Evolutionary conservation across 2,329 filamentous ascomycete genomes (phyloP), one percentile per base, ranked within the genome.

Genomic region (Talaromyces piceae): DNA sequence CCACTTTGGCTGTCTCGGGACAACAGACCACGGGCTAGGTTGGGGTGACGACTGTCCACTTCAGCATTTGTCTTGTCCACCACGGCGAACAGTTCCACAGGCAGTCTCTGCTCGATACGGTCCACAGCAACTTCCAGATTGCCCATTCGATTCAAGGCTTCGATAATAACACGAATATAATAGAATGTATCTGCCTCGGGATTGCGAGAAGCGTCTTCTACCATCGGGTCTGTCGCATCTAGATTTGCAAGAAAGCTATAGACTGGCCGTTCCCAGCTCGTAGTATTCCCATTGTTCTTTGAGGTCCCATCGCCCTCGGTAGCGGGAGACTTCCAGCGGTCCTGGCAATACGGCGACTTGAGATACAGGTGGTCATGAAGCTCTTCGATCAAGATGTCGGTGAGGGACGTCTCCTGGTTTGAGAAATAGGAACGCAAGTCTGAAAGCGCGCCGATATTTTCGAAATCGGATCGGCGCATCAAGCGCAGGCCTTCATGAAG

Each of bases 321-420:
- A 5, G 54, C 58, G 54, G 95, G 81, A 53, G 80, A 81, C 68
- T 95, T 94, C 93, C 93, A 98, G 58, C 93, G 79, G 65, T 95
- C 89, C 65, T 95, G 90, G 64, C 91, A 97, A 66, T 98, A 98
- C 0, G 91, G 93, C 3, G 91, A 97, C 67, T 97, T 97, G 33
- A 98, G 81, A 65, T 98, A 98, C 3, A 98, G 77, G 70, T 98
- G 93, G 66, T 95, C 93, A 65, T 98, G 93, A 28, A 98, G 76
- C 68, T 98, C 93, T 66, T 98, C 93, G n/a, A 97, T 84, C 51
- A 98, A 68, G 49, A 97, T 97, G 63, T 98, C 93, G 63, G 91
- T 91, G 56, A 98, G 73, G 0, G 88, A 84, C 25, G 86, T 87
- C 71, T 98, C 93, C 66, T 98, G 94, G 63, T 95, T 97, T 53